Conservation (phyloP, 108 stramenopile genomes). For the Craspedostauros australis region DNA sequence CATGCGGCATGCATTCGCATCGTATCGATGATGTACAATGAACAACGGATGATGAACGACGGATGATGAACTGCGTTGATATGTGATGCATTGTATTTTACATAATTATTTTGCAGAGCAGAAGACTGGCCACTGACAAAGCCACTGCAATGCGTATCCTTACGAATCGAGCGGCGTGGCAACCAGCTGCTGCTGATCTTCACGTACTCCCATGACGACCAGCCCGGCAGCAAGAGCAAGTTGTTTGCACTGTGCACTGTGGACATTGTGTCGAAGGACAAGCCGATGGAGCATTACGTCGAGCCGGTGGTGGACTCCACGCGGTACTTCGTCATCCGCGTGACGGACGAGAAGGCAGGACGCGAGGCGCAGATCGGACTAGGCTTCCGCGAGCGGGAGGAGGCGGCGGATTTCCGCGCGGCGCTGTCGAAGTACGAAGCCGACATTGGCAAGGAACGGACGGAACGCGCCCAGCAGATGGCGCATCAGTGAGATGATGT, state of each 20-base stretch:
- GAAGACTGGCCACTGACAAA: constrained; percentile 43
- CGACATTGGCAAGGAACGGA: constrained; percentile 18
- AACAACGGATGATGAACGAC: too few relatives aligned
- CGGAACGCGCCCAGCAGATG: too few relatives aligned
- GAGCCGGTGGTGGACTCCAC: constrained; percentile 70
- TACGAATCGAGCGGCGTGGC: constrained; percentile 45
- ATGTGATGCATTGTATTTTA: too few relatives aligned
- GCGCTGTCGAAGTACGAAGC: constrained; percentile 51
- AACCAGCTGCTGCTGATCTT: constrained; percentile 36
- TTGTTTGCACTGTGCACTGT: constrained; percentile 39
- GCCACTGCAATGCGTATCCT: constrained; percentile 38
- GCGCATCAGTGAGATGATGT: too few relatives aligned
- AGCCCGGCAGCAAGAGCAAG: constrained; percentile 4
- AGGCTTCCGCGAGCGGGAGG: constrained; percentile 77
- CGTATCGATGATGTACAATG: too few relatives aligned
- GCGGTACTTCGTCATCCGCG: constrained; percentile 73
- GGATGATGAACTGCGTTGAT: too few relatives aligned
- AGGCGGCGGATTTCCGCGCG: constrained; percentile 77
- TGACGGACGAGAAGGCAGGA: constrained; percentile 50
- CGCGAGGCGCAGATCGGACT: constrained; percentile 73
- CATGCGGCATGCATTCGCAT: too few relatives aligned
- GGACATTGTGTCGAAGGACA: constrained; percentile 30
- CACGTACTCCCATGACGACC: constrained; percentile 31
- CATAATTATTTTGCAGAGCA: too few relatives aligned
- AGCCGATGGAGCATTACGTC: constrained; percentile 61